Evolutionary conservation across 306 rosid genomes (phyloP).

Genomic region (Vicia villosa): DNA sequence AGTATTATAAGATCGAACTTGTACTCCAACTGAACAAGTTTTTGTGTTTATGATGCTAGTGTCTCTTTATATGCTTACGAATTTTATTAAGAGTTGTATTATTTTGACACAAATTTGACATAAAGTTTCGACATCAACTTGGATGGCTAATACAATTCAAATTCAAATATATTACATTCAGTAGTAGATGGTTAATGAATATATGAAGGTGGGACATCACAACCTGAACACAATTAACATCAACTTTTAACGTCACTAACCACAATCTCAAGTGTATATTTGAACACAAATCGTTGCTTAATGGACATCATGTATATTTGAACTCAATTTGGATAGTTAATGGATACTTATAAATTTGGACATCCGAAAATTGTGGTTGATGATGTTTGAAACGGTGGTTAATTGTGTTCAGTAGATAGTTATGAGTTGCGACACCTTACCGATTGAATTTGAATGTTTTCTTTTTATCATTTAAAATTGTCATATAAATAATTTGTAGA

Average conservation of each 20-base stretch:
- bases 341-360: background rate
- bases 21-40: background rate
- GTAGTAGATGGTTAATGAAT: background rate
- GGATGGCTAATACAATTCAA: background rate
- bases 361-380: background rate
- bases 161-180: too few species aligned
- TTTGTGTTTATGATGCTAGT: background rate
- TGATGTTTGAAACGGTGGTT: background rate
- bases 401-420: background rate
- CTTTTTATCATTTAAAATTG: too few species aligned
- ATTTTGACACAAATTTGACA: background rate
- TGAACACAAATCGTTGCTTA: background rate
- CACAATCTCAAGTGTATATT: background rate
- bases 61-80: background rate
- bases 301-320: background rate
- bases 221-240: background rate
- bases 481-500: too few species aligned
- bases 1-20: slow-evolving; percentile 4
- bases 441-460: too few species aligned
- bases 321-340: background rate
- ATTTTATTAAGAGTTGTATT: background rate
- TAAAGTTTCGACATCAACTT: background rate
- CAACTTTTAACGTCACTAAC: background rate
- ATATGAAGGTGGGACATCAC: background rate
- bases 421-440: background rate